Percentiles rank a stretch among this genome's conserved stretches.
phyloP scores from a whole-genome alignment of 768 basidiomycete species.

The Mrakia gelida region DNA sequence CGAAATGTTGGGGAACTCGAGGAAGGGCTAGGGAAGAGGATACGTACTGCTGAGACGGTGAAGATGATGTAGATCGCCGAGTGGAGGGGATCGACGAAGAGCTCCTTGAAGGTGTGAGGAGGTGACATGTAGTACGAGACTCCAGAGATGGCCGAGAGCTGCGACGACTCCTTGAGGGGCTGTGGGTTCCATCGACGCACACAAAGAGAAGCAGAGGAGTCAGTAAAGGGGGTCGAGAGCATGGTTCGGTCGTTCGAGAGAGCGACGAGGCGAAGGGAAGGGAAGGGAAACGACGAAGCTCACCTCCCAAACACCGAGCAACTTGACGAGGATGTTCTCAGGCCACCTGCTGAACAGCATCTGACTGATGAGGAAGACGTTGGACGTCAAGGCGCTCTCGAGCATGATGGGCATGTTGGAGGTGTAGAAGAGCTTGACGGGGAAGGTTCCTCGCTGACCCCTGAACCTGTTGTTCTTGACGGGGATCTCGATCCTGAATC shows the following conservation, averaged over 20 bases:
- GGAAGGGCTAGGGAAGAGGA: background rate
- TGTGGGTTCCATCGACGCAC: constrained; percentile 59
- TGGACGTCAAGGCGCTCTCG: constrained; percentile 83
- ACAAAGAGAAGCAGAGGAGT: constrained; percentile 74
- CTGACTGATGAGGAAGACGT: constrained; percentile 93
- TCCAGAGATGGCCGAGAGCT: constrained; percentile 82
- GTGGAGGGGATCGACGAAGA: constrained; percentile 88
- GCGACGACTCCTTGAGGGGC: constrained; percentile 91
- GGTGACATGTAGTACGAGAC: constrained; percentile 98
- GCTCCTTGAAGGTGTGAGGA: constrained; percentile 85
- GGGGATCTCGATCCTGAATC: constrained; percentile 97
- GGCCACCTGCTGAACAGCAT: constrained; percentile 94
- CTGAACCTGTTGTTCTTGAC: constrained; percentile 95
- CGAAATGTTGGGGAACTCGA: background rate
- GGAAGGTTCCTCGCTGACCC: constrained; percentile 92
- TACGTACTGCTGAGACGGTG: constrained; percentile 65
- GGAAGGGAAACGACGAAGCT: constrained; percentile 37
- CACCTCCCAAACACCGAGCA: constrained; percentile 98
- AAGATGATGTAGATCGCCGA: constrained; percentile 84
- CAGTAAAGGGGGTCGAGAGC: background rate
- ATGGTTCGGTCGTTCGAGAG: background rate
- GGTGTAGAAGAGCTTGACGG: constrained; percentile 98
- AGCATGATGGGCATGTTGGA: constrained; percentile 99
- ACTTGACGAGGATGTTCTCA: constrained; percentile 75
- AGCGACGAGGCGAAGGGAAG: background rate